phyloP scores from a whole-genome alignment of 1,284 basidiomycete species.

The Ceratobasidium sp. region DNA sequence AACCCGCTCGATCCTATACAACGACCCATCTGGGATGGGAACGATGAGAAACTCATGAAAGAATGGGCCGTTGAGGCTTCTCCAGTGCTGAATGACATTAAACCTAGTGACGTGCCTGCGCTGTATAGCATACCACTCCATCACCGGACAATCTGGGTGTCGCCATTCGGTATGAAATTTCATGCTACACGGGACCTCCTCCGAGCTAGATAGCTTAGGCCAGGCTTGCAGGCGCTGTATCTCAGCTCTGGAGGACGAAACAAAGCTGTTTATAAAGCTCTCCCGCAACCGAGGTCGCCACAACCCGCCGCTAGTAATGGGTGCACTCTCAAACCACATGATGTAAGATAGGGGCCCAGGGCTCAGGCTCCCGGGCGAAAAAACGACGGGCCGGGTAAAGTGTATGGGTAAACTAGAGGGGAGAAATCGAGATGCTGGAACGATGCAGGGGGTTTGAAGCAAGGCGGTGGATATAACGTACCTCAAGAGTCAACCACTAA shows the following conservation, averaged over 20 bases:
- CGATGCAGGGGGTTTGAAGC: too few relatives aligned
- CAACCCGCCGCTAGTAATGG: too few relatives aligned
- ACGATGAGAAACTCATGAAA: conserved; percentile 25
- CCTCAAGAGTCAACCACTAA: too few relatives aligned
- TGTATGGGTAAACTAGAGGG: too few relatives aligned
- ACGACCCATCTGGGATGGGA: neutral
- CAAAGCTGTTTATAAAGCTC: neutral
- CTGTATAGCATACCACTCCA: conserved; percentile 27
- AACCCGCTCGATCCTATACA: conserved; percentile 8
- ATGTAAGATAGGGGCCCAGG: too few relatives aligned
- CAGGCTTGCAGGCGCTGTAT: neutral
- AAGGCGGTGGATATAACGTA: too few relatives aligned
- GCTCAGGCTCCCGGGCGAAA: too few relatives aligned
- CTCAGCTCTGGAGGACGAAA: neutral
- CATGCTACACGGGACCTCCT: neutral
- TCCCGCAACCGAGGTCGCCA: neutral
- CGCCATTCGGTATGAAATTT: conserved; percentile 9
- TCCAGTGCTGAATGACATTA: neutral
- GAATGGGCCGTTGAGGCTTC: neutral
- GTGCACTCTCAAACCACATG: too few relatives aligned
- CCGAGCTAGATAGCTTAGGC: neutral
- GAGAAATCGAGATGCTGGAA: too few relatives aligned
- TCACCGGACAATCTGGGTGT: neutral
- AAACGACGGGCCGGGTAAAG: too few relatives aligned
- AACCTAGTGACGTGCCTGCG: neutral